phyloP scores from a whole-genome alignment of 2,329 filamentous ascomycete genomes.

The Fusarium sp. region DNA sequence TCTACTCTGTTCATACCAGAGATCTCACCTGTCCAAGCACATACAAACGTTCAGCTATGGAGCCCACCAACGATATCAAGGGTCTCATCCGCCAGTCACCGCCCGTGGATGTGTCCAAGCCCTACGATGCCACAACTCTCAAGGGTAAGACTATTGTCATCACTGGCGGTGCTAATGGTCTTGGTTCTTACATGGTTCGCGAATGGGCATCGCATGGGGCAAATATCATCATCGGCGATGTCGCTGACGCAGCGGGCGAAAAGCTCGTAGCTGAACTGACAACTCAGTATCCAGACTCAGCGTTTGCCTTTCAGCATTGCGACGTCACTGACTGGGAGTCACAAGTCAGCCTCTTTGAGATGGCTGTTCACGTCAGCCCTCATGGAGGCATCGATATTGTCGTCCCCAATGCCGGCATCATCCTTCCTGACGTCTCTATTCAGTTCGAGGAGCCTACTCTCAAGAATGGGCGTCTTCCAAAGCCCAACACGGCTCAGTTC shows the following conservation, averaged over 20 bases:
- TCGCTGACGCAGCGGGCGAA: constrained; percentile 63
- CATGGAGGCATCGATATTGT: constrained; percentile 67
- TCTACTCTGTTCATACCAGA: neutral
- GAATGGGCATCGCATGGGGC: constrained; percentile 65
- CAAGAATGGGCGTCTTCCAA: constrained; percentile 51
- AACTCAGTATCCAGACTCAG: constrained; percentile 46
- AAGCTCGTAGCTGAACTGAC: constrained; percentile 62
- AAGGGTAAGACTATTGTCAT: constrained; percentile 66
- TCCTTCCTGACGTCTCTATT: constrained; percentile 42
- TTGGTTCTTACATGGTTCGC: constrained; percentile 63
- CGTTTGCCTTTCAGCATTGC: constrained; percentile 66
- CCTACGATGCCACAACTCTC: constrained; percentile 56
- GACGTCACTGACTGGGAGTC: constrained; percentile 72
- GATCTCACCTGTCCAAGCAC: neutral
- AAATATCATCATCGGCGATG: constrained; percentile 69
- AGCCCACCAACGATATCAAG: constrained; percentile 32
- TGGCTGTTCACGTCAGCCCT: constrained; percentile 61
- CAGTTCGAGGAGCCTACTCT: constrained; percentile 58
- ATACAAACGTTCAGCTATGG: neutral
- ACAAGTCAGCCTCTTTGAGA: constrained; percentile 69
- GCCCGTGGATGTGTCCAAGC: constrained; percentile 55
- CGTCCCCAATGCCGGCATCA: constrained; percentile 72
- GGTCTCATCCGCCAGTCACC: constrained; percentile 47
- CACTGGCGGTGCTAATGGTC: constrained; percentile 69
- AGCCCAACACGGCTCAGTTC: constrained; percentile 61